Conservation (phyloP, 2,329 filamentous ascomycete species). For the Nigrograna mackinnonii region DNA sequence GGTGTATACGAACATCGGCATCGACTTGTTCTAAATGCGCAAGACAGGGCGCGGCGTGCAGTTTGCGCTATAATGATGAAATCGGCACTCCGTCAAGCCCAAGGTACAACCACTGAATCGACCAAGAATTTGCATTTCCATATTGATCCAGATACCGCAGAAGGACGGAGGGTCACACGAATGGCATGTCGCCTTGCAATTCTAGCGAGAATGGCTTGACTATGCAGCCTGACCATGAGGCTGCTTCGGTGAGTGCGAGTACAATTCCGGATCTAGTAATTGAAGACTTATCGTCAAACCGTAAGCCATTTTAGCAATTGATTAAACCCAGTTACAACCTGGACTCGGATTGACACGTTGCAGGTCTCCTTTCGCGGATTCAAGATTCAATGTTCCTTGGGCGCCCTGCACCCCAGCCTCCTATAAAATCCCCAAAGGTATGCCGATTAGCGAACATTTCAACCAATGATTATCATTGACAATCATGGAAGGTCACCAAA, state of each 20-base stretch:
- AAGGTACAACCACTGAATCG: background rate
- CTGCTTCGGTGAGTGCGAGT: no score
- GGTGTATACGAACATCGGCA: background rate
- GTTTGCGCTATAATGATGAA: background rate
- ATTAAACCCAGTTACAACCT: background rate
- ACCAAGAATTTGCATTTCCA: background rate
- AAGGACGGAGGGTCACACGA: no score
- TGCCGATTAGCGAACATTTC: background rate
- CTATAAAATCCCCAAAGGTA: background rate
- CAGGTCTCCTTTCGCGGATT: background rate
- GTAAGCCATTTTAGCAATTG: no score
- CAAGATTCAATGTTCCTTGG: background rate
- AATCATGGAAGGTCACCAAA: background rate
- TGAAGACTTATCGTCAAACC: background rate
- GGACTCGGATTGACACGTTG: background rate
- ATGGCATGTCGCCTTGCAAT: no score
- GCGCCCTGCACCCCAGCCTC: background rate
- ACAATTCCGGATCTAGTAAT: no score
- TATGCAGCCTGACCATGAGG: no score
- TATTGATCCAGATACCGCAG: no score
- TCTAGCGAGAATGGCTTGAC: no score
- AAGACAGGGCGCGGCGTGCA: background rate
- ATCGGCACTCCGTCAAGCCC: background rate
- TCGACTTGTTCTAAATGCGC: background rate
- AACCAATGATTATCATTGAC: background rate